phyloP scores from a whole-genome alignment of 805 yeast species.

The Jamesozyma lodderae region DNA sequence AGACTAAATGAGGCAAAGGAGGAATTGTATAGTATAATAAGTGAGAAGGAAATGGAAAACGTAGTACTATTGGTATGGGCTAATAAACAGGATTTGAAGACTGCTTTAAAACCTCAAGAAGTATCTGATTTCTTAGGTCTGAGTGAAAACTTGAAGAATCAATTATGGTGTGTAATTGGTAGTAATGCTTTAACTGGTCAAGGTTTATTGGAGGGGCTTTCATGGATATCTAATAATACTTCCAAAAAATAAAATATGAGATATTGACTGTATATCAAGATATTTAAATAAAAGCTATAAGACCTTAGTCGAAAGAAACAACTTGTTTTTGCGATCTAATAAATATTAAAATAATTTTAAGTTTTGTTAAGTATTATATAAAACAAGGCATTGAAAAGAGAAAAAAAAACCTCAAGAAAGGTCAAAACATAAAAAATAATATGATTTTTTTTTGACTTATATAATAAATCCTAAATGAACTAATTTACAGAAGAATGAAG shows the following conservation, averaged over 20 bases:
- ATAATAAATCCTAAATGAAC: too few species aligned
- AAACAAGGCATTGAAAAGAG: not conserved
- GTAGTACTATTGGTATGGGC: conserved; percentile 79
- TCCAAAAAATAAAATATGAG: conserved; percentile 9
- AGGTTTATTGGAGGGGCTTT: conserved; percentile 78
- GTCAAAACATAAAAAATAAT: too few species aligned
- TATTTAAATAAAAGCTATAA: too few species aligned
- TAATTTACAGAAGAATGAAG: not conserved
- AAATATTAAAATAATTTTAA: too few species aligned
- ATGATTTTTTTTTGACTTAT: too few species aligned
- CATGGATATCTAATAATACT: conserved; percentile 71
- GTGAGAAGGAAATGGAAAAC: conserved; percentile 75
- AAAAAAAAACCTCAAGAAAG: too few species aligned
- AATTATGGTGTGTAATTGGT: conserved; percentile 87
- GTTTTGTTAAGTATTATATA: too few species aligned
- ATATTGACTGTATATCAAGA: too few species aligned
- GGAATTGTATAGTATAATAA: conserved; percentile 68
- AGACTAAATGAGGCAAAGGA: conserved; percentile 70
- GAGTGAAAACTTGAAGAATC: conserved; percentile 46
- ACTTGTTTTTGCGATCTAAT: too few species aligned
- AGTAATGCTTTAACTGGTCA: conserved; percentile 85
- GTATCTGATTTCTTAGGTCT: conserved; percentile 65
- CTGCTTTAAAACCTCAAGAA: conserved; percentile 69
- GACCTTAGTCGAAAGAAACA: too few species aligned
- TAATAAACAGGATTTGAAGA: conserved; percentile 73